These are phyloP conservation scores for Vinca minor DNA, from an alignment of 257 asterid species.

Conservation along the genomic window DNA sequence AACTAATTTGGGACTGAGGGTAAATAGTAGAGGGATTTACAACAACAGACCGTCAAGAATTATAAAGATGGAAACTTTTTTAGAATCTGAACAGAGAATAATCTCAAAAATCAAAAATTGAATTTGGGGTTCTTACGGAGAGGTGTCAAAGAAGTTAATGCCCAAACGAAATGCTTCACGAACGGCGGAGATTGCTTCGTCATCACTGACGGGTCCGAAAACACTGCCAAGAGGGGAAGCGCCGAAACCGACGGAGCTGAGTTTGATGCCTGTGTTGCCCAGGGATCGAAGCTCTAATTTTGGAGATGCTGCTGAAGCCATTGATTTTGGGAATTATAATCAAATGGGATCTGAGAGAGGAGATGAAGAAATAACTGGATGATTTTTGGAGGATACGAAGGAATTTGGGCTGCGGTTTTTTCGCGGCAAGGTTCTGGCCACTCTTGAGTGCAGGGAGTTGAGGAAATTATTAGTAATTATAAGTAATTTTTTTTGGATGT, in stretches of 20 bases:
- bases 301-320: no score
- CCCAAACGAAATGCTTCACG: constrained; percentile 71
- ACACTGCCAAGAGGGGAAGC: constrained; percentile 98
- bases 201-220: constrained; percentile 66
- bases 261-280: constrained; percentile 74
- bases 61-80: neutral
- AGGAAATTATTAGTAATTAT: neutral
- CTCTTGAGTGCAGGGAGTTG: neutral
- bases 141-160: constrained; percentile 92
- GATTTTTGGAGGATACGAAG: neutral
- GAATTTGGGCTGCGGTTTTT: neutral
- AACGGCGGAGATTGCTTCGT: constrained; percentile 75
- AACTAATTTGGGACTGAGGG: no score
- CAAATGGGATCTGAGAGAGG: no score
- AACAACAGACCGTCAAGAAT: no score
- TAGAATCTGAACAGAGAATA: neutral
- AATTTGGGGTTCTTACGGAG: constrained; percentile 52
- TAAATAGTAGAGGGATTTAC: neutral
- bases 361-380: neutral
- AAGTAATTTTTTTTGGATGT: neutral
- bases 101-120: neutral
- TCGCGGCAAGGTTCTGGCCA: neutral
- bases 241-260: constrained; percentile 86
- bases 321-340: no score
- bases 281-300: constrained; percentile 64